Evolutionary conservation across 805 yeast genomes (phyloP).

Genomic region (Zygoascus tannicola): DNA sequence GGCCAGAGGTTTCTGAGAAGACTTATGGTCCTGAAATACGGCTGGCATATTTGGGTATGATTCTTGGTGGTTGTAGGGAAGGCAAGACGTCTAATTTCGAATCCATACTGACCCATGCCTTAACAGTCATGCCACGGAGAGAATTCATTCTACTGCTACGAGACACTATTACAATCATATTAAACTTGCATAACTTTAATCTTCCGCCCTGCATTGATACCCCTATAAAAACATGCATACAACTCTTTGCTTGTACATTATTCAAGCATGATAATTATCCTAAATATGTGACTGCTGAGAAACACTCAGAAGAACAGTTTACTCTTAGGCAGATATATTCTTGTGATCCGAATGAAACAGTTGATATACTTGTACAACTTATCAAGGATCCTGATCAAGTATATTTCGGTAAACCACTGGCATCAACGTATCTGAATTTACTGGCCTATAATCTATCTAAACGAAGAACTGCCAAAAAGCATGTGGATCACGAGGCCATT

Average conservation of each 20-base stretch:
- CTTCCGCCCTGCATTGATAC: neutral
- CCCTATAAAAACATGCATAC: neutral
- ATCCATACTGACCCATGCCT: neutral
- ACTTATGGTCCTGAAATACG: neutral
- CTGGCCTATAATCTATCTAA: too few species aligned
- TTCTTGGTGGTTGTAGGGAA: neutral
- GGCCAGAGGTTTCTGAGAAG: neutral
- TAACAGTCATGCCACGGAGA: neutral
- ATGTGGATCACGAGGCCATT: neutral
- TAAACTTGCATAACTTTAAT: neutral
- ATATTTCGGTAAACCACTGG: constrained; percentile 7
- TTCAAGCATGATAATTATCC: constrained; percentile 1
- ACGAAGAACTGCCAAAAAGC: neutral
- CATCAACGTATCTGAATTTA: constrained; percentile 9
- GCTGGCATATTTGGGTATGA: neutral
- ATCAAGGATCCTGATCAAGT: neutral
- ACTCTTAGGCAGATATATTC: neutral
- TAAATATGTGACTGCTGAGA: neutral
- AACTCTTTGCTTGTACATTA: neutral
- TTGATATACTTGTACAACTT: neutral
- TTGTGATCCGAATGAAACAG: neutral
- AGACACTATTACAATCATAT: neutral
- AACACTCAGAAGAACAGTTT: neutral
- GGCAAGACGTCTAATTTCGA: neutral
- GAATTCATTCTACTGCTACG: neutral